Evolutionary conservation across 2,329 filamentous ascomycete genomes (phyloP), one percentile per base, ranked within the genome.

Genomic region (Sporothrix phasma): DNA sequence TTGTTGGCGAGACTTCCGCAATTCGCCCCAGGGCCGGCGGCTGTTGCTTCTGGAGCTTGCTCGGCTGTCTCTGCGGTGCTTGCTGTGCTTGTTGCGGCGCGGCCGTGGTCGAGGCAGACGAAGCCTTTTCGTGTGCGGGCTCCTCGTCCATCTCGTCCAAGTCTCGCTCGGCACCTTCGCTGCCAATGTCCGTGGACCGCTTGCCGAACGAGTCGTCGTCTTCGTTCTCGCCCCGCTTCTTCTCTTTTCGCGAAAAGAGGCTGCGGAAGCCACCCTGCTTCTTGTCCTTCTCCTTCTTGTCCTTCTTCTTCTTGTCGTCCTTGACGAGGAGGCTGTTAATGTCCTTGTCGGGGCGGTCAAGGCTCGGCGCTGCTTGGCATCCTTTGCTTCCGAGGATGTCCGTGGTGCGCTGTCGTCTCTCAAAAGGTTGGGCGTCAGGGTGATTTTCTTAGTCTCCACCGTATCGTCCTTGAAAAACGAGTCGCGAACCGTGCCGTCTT

Each of bases 381-480:
- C 85, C 68, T 77, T 77, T 10, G 74, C 80, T 80, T 93, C 74
- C 77, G 80, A 74, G 75, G 82, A 74, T 75, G 79, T 73, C 77
- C 80, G 74, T 15, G 76, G 69, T 46, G 79, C 76, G 68, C 79
- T 81, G 69, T 97, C 92, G 69, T 97, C 93, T 47, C 93, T 87
- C 46, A 97, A 79, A 62, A 99, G 77, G 69, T 96, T 96, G 1
- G 94, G 94, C 3, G 94, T 99, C 51, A 99, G 83, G 0, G 92
- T 96, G 69, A 99, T 97, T 78, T 97, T 97, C 75, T 95, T 92
- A 2, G 94, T 97, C 75, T 97, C 94, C 43, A 91, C 88, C 37
- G 85, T 91, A 72, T 99, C 93, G 72, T 97, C 94, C 75, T 92
- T 96, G 80, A 97, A 97, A 80, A 97, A 97, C 0, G 93, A 96